phyloP scores from a whole-genome alignment of 2,329 filamentous ascomycete genomes.

The Trichophyton schoenleinii region DNA sequence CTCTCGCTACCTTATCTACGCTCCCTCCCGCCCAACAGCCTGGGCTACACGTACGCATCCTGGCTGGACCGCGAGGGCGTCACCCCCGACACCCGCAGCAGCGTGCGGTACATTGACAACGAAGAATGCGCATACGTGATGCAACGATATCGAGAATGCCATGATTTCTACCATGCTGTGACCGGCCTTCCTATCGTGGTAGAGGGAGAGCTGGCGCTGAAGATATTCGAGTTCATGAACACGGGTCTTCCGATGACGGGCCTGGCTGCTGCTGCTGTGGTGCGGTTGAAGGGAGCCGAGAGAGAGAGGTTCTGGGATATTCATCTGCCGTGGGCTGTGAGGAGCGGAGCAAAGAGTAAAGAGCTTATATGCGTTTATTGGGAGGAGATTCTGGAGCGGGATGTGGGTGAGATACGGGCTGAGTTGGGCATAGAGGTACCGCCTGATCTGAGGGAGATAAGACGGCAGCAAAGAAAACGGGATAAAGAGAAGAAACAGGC shows the following conservation, averaged over 20 bases:
- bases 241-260: constrained; percentile 92
- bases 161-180: constrained; percentile 95
- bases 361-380: constrained; percentile 95
- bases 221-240: constrained; percentile 94
- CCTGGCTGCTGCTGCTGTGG: constrained; percentile 61
- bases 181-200: constrained; percentile 80
- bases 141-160: constrained; percentile 93
- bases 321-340: constrained; percentile 77
- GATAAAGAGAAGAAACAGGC: constrained; percentile 39
- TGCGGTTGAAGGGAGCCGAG: constrained; percentile 51
- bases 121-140: constrained; percentile 96
- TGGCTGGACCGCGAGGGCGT: constrained; percentile 96
- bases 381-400: constrained; percentile 82
- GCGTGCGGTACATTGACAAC: constrained; percentile 84
- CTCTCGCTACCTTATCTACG: constrained; percentile 60
- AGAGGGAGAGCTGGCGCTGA: constrained; percentile 96
- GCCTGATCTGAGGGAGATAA: constrained; percentile 67
- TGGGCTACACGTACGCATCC: constrained; percentile 69
- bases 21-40: constrained; percentile 54
- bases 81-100: constrained; percentile 71
- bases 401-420: constrained; percentile 61
- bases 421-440: constrained; percentile 78
- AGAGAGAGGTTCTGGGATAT: constrained; percentile 50
- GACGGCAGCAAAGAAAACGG: constrained; percentile 57
- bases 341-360: constrained; percentile 57